phyloP scores from a whole-genome alignment of 148 eudicot genomes.

The Amaranthus cruentus region DNA sequence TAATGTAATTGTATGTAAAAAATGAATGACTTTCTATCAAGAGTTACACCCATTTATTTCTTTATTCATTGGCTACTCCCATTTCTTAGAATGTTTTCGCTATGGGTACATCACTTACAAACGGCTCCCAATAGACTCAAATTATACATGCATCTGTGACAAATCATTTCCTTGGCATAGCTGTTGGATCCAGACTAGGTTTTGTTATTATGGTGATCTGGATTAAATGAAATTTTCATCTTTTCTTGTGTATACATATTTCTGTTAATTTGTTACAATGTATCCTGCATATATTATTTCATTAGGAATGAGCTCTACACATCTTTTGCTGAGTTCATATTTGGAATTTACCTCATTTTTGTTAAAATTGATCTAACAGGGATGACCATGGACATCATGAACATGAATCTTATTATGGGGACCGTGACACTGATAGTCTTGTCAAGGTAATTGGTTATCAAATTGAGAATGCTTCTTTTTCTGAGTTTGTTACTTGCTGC shows the following conservation, averaged over 20 bases:
- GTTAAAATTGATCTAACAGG: constrained; percentile 33
- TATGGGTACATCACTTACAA: background rate
- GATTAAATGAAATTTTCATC: background rate
- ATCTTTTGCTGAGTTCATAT: constrained; percentile 1
- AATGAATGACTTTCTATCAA: too few relatives aligned
- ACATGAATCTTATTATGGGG: constrained; percentile 97
- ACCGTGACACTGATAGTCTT: constrained; percentile 89
- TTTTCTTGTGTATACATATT: background rate
- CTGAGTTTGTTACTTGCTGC: background rate
- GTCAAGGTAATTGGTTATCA: constrained; percentile 46
- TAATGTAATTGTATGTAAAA: too few relatives aligned
- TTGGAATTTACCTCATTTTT: background rate
- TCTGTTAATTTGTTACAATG: background rate
- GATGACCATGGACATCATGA: constrained; percentile 79
- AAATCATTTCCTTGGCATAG: background rate
- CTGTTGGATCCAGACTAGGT: background rate
- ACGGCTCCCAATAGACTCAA: background rate
- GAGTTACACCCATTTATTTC: too few relatives aligned
- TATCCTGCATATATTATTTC: background rate
- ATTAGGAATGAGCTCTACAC: background rate
- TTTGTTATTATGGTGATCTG: background rate
- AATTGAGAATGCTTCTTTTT: background rate
- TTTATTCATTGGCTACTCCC: background rate
- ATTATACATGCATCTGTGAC: background rate
- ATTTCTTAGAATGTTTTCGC: background rate